These are phyloP conservation scores for Trichoderma hamatum DNA, from an alignment of 2,329 filamentous ascomycete species.

Conservation along the genomic window DNA sequence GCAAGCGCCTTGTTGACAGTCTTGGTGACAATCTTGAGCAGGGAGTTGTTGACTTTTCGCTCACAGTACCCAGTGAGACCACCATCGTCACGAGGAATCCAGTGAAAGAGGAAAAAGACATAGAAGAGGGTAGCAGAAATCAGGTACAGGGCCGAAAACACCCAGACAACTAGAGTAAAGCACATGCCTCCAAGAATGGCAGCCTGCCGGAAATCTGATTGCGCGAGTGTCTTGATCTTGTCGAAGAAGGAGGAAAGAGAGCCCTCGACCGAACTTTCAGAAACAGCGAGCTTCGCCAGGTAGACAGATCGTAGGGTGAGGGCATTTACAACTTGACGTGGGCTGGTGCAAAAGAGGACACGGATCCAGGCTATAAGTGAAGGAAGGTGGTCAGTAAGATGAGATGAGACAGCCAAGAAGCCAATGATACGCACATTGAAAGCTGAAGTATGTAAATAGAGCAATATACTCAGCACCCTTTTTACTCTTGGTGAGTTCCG, in stretches of 20 bases:
- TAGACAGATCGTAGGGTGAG: conserved; percentile 87
- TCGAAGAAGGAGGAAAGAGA: conserved; percentile 76
- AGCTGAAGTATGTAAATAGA: conserved; percentile 84
- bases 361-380: conserved; percentile 74
- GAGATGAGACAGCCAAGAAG: neutral
- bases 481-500: conserved; percentile 85
- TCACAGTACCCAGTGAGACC: conserved; percentile 84
- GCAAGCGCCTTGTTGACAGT: conserved; percentile 89
- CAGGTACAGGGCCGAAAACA: conserved; percentile 75
- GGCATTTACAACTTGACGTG: conserved; percentile 87
- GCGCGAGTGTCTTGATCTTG: conserved; percentile 75
- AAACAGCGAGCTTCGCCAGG: conserved; percentile 67
- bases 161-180: conserved; percentile 89
- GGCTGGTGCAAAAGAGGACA: conserved; percentile 86
- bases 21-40: conserved; percentile 79
- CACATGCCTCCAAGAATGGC: conserved; percentile 87
- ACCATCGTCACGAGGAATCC: conserved; percentile 81
- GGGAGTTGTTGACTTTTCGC: conserved; percentile 83
- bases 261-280: conserved; percentile 57
- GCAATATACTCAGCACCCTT: conserved; percentile 90
- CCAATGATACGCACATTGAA: conserved; percentile 55
- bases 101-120: conserved; percentile 87
- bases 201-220: conserved; percentile 75
- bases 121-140: conserved; percentile 78
- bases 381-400: neutral